Evolutionary conservation across 2,329 filamentous ascomycete genomes (phyloP).

Genomic region (Penicillium verrucosum): DNA sequence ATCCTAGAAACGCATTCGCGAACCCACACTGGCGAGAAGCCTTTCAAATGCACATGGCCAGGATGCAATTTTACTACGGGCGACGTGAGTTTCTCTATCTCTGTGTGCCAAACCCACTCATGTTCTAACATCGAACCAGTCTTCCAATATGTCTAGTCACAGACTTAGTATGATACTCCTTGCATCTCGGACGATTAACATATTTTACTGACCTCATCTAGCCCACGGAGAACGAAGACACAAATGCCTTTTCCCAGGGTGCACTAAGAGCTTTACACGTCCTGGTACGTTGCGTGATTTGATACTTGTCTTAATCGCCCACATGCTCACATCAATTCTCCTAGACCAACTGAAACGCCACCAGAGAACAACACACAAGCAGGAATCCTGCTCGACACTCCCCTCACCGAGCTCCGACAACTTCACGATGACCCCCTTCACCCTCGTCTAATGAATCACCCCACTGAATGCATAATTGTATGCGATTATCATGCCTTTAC

Average conservation of each 20-base stretch:
- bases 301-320: no score
- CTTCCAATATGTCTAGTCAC: slow-evolving; percentile 47
- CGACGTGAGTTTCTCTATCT: slow-evolving; percentile 35
- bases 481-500: slow-evolving; percentile 11
- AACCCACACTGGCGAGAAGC: slow-evolving; percentile 44
- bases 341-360: slow-evolving; percentile 44
- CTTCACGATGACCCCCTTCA: slow-evolving; percentile 21
- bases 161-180: slow-evolving; percentile 36
- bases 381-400: slow-evolving; percentile 15
- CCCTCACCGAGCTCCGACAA: slow-evolving; percentile 26
- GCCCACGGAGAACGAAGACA: slow-evolving; percentile 44
- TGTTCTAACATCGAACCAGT: slow-evolving; percentile 25
- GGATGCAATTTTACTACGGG: slow-evolving; percentile 45
- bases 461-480: not conserved
- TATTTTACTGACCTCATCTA: slow-evolving; percentile 15
- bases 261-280: slow-evolving; percentile 44
- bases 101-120: rapidly evolving
- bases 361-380: slow-evolving; percentile 38
- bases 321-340: not conserved
- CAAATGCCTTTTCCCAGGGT: slow-evolving; percentile 40
- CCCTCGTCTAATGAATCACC: slow-evolving; percentile 12
- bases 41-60: slow-evolving; percentile 43
- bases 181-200: not conserved
- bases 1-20: slow-evolving; percentile 43
- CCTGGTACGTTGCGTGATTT: slow-evolving; percentile 33